Percentiles rank a stretch among this genome's conserved stretches.
These are phyloP conservation scores for Flaveria linearis DNA, from an alignment of 129 eudicot genomes.

Conservation along the genomic window DNA sequence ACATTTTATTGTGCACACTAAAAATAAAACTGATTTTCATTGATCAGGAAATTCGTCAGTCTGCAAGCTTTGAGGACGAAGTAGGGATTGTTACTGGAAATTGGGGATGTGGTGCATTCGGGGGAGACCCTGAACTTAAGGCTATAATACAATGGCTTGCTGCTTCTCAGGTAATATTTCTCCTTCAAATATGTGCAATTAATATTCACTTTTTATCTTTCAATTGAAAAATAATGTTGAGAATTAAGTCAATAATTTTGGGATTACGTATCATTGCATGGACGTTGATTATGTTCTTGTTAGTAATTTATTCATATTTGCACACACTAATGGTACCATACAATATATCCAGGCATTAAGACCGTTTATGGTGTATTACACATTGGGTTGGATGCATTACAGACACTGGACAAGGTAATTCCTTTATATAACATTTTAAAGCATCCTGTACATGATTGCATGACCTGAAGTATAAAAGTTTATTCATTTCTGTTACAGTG, in stretches of 20 bases:
- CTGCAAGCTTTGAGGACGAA: constrained; percentile 33
- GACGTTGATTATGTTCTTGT: neutral
- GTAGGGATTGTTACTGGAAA: constrained; percentile 89
- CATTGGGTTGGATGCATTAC: constrained; percentile 63
- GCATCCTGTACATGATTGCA: constrained; percentile 8
- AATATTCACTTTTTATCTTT: neutral
- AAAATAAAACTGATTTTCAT: constrained; percentile 6
- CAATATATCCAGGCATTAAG: constrained; percentile 55
- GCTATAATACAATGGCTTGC: constrained; percentile 94
- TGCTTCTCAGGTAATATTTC: constrained; percentile 75
- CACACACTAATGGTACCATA: constrained; percentile 1
- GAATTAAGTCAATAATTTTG: neutral
- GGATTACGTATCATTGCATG: constrained; percentile 1
- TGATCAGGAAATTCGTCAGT: constrained; percentile 17
- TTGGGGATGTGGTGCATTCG: constrained; percentile 99
- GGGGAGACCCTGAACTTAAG: constrained; percentile 98
- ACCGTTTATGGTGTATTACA: constrained; percentile 67
- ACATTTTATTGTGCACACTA: neutral
- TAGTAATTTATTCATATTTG: neutral
- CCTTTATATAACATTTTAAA: constrained; percentile 9
- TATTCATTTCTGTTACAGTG: neutral
- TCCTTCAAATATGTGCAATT: constrained; percentile 23
- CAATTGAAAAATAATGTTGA: neutral
- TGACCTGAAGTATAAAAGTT: neutral
- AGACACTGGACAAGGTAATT: constrained; percentile 53